Percentiles rank a stretch among this genome's conserved stretches.
phyloP scores from a whole-genome alignment of 1,284 basidiomycete species.

The Gastroboletus turbinatus region DNA sequence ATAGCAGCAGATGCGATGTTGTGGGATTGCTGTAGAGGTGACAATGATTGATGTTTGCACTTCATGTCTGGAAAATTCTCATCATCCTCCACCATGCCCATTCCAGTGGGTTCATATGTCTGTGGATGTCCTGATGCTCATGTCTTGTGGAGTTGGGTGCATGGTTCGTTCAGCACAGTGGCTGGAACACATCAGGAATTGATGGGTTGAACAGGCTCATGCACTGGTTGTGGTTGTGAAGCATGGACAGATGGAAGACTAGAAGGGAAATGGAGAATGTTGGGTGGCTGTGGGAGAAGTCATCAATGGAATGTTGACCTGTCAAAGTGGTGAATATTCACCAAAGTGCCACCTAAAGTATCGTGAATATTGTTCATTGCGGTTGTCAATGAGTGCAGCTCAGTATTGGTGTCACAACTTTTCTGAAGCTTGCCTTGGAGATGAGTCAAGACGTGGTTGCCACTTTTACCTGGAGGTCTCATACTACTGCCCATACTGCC shows the following conservation, averaged over 20 bases:
- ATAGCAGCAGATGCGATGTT: constrained; percentile 33
- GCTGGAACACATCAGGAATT: constrained; percentile 27
- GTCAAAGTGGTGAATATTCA: constrained; percentile 39
- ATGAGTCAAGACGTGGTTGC: constrained; percentile 79
- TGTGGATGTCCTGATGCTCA: constrained; percentile 73
- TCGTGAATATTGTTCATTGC: constrained; percentile 92
- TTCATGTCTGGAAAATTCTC: constrained; percentile 28
- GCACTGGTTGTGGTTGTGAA: constrained; percentile 46
- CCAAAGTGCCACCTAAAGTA: constrained; percentile 82
- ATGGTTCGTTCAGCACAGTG: constrained; percentile 49
- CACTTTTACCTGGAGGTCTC: constrained; percentile 71
- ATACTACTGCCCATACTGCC: constrained; percentile 73
- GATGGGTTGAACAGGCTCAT: constrained; percentile 21
- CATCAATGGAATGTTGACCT: neutral
- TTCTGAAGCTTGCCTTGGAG: constrained; percentile 90
- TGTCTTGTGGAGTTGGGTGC: constrained; percentile 84
- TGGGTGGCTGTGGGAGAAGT: constrained; percentile 46
- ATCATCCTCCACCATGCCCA: constrained; percentile 58
- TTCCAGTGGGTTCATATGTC: constrained; percentile 72
- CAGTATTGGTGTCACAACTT: constrained; percentile 92
- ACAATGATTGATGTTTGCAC: constrained; percentile 15
- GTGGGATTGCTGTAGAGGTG: constrained; percentile 19
- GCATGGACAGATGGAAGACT: constrained; percentile 63
- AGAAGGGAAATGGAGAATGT: constrained; percentile 60
- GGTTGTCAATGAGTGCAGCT: constrained; percentile 79